These are phyloP conservation scores for Balakata baccata DNA, from an alignment of 345 rosid species.

Conservation along the genomic window DNA sequence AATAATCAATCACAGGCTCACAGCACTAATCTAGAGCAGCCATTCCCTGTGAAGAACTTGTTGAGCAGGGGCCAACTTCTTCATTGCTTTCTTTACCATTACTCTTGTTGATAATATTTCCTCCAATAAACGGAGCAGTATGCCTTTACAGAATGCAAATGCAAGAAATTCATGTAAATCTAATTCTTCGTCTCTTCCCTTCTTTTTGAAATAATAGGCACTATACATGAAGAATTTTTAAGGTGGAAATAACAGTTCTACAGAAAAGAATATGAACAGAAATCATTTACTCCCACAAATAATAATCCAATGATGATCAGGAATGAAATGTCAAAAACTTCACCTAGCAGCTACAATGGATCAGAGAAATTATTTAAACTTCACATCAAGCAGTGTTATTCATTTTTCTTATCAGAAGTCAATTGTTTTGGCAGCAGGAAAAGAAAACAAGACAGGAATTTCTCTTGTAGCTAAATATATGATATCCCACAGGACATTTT, in stretches of 20 bases:
- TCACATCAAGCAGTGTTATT: not conserved
- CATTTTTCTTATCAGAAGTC: not conserved
- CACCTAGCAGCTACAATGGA: not conserved
- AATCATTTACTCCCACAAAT: not conserved
- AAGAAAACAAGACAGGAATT: not conserved
- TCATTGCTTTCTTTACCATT: slow-evolving; percentile 92
- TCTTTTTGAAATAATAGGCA: slow-evolving; percentile 8
- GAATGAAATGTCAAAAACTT: not conserved
- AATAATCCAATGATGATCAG: not conserved
- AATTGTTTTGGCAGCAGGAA: not conserved
- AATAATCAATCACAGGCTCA: not conserved
- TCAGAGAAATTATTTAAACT: not conserved
- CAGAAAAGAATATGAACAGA: not conserved
- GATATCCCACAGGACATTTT: not conserved
- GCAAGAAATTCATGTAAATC: not conserved
- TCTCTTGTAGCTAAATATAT: not conserved
- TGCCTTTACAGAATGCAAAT: slow-evolving; percentile 63
- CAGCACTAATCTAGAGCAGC: not conserved
- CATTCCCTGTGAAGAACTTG: slow-evolving; percentile 83
- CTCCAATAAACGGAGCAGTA: slow-evolving; percentile 79
- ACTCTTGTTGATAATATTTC: slow-evolving; percentile 93
- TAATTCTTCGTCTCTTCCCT: not conserved
- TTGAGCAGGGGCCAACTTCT: slow-evolving; percentile 71
- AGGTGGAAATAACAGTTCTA: not conserved
- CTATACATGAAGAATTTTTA: not conserved